These are phyloP conservation scores for Blepharisma undulans DNA, from an alignment of 169 alveolate genomes.

Conservation along the genomic window DNA sequence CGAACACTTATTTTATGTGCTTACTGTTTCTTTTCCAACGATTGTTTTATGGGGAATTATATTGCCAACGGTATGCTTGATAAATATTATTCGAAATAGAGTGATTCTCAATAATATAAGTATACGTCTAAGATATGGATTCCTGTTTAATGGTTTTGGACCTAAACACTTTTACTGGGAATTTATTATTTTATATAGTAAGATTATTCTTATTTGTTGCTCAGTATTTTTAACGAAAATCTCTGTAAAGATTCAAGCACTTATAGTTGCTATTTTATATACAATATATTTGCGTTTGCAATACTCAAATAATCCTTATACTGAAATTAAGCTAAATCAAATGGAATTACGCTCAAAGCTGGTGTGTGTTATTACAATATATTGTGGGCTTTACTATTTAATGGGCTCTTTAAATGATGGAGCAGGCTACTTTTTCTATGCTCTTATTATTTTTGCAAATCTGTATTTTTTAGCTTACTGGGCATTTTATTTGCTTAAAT, in stretches of 20 bases:
- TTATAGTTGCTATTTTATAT: background rate
- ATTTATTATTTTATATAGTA: conserved; percentile 13
- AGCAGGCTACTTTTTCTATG: too few species aligned
- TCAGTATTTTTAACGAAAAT: background rate
- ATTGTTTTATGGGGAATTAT: background rate
- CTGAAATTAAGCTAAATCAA: background rate
- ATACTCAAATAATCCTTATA: conserved; percentile 18
- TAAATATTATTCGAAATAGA: background rate
- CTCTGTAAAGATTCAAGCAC: background rate
- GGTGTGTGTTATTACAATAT: background rate
- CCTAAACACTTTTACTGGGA: conserved; percentile 12
- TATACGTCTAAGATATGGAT: background rate
- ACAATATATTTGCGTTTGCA: background rate
- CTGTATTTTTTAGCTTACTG: too few species aligned
- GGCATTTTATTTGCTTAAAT: too few species aligned
- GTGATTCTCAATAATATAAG: background rate
- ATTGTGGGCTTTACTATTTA: background rate
- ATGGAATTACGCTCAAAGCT: background rate
- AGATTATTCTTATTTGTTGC: background rate
- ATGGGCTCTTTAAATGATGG: too few species aligned
- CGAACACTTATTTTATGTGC: background rate
- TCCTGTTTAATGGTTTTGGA: conserved; percentile 17
- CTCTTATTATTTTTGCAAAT: too few species aligned
- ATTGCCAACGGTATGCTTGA: background rate
- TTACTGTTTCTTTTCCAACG: background rate